Evolutionary conservation across 2,329 filamentous ascomycete genomes (phyloP).

Genomic region (Escovopsis sp.): DNA sequence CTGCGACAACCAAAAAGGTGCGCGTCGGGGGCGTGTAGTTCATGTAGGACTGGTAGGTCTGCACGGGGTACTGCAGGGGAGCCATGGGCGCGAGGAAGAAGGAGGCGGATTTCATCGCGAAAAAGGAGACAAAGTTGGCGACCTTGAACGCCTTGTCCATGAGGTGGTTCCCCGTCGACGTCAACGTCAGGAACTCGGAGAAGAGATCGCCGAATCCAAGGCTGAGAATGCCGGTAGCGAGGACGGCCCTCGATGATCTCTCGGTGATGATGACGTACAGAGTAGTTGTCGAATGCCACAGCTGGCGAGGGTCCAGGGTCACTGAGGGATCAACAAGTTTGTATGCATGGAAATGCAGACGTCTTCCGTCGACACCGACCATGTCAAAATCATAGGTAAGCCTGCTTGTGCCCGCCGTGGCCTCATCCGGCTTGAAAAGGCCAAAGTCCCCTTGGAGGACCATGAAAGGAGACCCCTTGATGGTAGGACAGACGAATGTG

Average conservation of each 20-base stretch:
- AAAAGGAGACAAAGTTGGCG: slow-evolving; percentile 39
- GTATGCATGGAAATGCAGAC: slow-evolving; percentile 45
- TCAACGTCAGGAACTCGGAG: slow-evolving; percentile 38
- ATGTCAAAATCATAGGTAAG: slow-evolving; percentile 49
- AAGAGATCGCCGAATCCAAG: slow-evolving; percentile 38
- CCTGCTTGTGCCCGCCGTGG: slow-evolving; percentile 41
- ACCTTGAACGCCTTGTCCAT: slow-evolving; percentile 30
- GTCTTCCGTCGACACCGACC: slow-evolving; percentile 35
- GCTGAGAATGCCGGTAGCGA: slow-evolving; percentile 43
- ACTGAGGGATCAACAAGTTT: slow-evolving; percentile 48
- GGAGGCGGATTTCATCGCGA: slow-evolving; percentile 36
- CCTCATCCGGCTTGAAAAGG: slow-evolving; percentile 38
- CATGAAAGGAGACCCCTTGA: slow-evolving; percentile 41
- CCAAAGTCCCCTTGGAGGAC: slow-evolving; percentile 42
- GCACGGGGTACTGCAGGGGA: slow-evolving; percentile 38
- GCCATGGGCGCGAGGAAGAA: slow-evolving; percentile 41
- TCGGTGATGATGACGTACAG: slow-evolving; percentile 46
- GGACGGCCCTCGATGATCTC: slow-evolving; percentile 19
- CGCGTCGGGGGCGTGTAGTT: slow-evolving; percentile 33
- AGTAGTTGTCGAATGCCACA: slow-evolving; percentile 48
- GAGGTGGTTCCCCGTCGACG: slow-evolving; percentile 32
- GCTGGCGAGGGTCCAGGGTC: slow-evolving; percentile 37
- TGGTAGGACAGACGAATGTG: slow-evolving; percentile 29
- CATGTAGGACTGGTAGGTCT: slow-evolving; percentile 32
- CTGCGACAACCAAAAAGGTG: slow-evolving; percentile 32